Evolutionary conservation across 2,329 filamentous ascomycete genomes (phyloP).

Genomic region (Colletotrichum graminicola): DNA sequence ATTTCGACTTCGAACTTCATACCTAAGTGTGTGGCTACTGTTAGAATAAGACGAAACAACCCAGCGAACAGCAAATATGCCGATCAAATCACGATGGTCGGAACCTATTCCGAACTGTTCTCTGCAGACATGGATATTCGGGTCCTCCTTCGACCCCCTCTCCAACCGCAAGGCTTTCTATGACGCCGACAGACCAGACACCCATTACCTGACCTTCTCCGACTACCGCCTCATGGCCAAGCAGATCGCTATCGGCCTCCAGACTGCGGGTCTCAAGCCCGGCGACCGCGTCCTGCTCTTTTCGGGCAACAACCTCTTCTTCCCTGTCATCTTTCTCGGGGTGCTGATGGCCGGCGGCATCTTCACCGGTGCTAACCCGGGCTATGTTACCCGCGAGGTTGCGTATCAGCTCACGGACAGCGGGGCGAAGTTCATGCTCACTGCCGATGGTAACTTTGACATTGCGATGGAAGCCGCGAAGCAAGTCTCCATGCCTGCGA

Average conservation of each 20-base stretch:
- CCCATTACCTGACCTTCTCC: constrained; percentile 72
- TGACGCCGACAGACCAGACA: constrained; percentile 75
- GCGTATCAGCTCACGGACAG: constrained; percentile 82
- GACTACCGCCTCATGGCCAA: constrained; percentile 79
- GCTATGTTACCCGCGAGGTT: constrained; percentile 76
- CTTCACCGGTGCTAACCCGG: constrained; percentile 82
- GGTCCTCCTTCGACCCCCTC: constrained; percentile 58
- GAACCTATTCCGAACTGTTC: constrained; percentile 61
- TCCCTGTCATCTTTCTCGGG: constrained; percentile 77
- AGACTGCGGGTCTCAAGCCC: constrained; percentile 70
- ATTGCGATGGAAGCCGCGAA: constrained; percentile 76
- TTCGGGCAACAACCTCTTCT: constrained; percentile 80
- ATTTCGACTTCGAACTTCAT: neutral
- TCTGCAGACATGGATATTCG: constrained; percentile 68
- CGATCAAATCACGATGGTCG: constrained; percentile 61
- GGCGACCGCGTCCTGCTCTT: constrained; percentile 82
- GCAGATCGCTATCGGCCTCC: constrained; percentile 77
- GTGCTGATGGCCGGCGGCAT: constrained; percentile 82
- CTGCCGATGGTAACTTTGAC: constrained; percentile 69
- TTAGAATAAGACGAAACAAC: neutral
- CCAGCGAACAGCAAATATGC: constrained; percentile 51
- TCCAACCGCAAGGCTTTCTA: constrained; percentile 64
- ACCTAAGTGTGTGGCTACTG: neutral
- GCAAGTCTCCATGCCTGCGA: constrained; percentile 64
- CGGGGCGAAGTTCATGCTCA: constrained; percentile 75